Base-by-base conservation (phyloP, 371 early-diverging fungal genomes). In the Sanchytrium tribonematis region DNA sequence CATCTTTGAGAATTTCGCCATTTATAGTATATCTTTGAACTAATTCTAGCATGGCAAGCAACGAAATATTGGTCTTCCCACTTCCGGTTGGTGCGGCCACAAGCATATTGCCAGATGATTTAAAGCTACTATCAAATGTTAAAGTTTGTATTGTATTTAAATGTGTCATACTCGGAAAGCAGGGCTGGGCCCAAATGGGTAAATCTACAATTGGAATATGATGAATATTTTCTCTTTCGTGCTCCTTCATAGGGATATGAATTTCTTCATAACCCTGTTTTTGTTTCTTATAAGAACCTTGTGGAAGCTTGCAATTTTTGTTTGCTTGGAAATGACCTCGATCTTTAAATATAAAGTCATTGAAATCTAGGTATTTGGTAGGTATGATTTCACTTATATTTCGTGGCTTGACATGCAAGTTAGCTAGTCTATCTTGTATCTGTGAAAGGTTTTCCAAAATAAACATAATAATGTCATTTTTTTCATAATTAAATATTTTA, bases 81-180 rank as follows among this genome's bases (percentile, higher is more conserved):
- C 98, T 91, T 74, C 98, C 98, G 2, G 99, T 98, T 0, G 99
- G 99, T 28, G 99, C 98, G 79, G 92, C 96, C 1, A 99, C 80
- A 16, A 99, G 79, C 79, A 98, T 76, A 76, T 98, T 98, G 69
- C 89, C 93, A 74, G 95, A 91, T 31, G 72, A 71, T 17, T 74
- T 68, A 69, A 74, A 77, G n/a, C 74, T 75, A 29, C 71, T 29
- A 22, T 72, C 67, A 71, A 74, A 48, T 12, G 48, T 48, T 22
- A 48, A 22, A 12, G 48, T 89, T 81, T 97, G 96, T n/a, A 96
- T 83, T 69, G 90, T 83, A 76, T 97, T 97, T 69, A 97, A 81
- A 1, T 78, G 78, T 30, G 75, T 73, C 0, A 88, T 81, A 68
- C 83, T 82, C 17, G 76, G 73, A 78, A 93, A 93, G n/a, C 87